These are phyloP conservation scores for Monascus ruber DNA, from an alignment of 2,329 filamentous ascomycete genomes.

Conservation along the genomic window DNA sequence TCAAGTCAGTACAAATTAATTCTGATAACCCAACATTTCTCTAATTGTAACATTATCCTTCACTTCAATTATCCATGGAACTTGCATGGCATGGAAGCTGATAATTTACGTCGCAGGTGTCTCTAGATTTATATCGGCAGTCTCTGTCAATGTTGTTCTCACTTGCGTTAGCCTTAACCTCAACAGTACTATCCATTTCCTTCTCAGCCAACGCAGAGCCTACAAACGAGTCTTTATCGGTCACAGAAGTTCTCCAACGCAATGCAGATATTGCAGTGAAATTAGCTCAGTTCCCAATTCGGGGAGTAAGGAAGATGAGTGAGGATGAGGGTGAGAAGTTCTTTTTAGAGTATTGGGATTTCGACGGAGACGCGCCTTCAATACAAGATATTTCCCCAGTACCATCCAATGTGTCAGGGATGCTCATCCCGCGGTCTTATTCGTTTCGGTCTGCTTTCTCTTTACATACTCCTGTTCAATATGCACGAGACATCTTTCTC, in stretches of 20 bases:
- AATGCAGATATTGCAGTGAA: constrained; percentile 20
- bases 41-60: too few species aligned
- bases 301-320: constrained; percentile 34
- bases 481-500: constrained; percentile 2
- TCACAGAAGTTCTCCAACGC: constrained; percentile 6
- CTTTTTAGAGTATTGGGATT: constrained; percentile 35
- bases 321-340: constrained; percentile 38
- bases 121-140: too few species aligned
- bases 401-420: neutral
- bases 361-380: constrained; percentile 10
- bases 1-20: too few species aligned
- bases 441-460: constrained; percentile 4
- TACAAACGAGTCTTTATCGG: neutral
- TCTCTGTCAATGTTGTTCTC: too few species aligned
- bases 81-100: too few species aligned
- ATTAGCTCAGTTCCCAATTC: constrained; percentile 14
- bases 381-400: constrained; percentile 1
- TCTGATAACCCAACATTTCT: too few species aligned
- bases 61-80: too few species aligned
- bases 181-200: too few species aligned
- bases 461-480: constrained; percentile 3
- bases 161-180: too few species aligned
- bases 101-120: too few species aligned
- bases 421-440: constrained; percentile 2
- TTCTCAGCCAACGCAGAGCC: neutral